Evolutionary conservation across 2,329 filamentous ascomycete species (phyloP).

Genomic region (Grosmannia huntii): DNA sequence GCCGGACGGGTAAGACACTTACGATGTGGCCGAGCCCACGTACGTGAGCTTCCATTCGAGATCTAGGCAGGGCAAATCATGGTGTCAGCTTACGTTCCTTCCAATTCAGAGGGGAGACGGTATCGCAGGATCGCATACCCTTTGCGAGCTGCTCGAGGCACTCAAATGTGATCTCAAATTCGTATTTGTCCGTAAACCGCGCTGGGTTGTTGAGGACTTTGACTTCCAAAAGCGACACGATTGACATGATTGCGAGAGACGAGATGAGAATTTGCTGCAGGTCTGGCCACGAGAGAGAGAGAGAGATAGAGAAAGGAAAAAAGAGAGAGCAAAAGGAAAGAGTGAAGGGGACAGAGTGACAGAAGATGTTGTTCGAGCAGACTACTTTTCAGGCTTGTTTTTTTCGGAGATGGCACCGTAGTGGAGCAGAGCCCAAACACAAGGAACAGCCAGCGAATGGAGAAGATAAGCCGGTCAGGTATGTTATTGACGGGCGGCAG

Average conservation of each 20-base stretch:
- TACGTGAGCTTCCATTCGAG: constrained; percentile 99
- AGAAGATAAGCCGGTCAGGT: neutral
- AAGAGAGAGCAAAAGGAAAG: neutral
- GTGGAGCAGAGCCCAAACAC: too few relatives aligned
- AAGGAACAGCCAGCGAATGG: neutral
- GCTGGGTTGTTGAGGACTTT: constrained; percentile 96
- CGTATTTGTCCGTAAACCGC: constrained; percentile 81
- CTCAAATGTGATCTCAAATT: constrained; percentile 98
- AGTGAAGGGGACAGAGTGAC: neutral
- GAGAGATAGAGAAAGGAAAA: neutral
- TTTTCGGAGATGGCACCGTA: too few relatives aligned
- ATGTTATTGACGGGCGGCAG: neutral
- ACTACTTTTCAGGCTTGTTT: neutral
- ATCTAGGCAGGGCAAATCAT: constrained; percentile 39
- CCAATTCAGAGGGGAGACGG: neutral
- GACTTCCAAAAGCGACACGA: constrained; percentile 90
- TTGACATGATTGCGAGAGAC: constrained; percentile 58
- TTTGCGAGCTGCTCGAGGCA: constrained; percentile 91
- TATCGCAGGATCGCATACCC: constrained; percentile 36
- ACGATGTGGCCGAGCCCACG: constrained; percentile 95
- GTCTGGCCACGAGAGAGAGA: neutral
- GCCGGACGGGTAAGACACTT: constrained; percentile 27
- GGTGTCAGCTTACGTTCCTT: neutral
- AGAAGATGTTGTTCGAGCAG: neutral
- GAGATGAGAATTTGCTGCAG: neutral